These are phyloP conservation scores for Castanea sativa DNA, from an alignment of 306 rosid species.

Conservation along the genomic window DNA sequence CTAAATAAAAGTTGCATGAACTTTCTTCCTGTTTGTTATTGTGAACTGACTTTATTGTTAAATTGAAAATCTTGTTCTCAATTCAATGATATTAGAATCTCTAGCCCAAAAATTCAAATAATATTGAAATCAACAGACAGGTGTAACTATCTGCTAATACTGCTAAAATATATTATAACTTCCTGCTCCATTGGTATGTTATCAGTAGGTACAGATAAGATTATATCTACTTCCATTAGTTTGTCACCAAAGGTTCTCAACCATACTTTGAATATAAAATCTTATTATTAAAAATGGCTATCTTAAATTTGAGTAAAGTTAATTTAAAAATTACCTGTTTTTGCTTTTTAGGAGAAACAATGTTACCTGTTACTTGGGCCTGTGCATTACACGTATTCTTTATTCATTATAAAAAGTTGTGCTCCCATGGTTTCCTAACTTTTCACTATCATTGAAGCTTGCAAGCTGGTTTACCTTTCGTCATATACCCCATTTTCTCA, in stretches of 20 bases:
- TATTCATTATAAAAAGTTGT: slow-evolving; percentile 9
- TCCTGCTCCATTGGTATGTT: not conserved
- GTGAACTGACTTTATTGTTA: not conserved
- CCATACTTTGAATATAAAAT: not conserved
- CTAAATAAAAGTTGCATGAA: not conserved
- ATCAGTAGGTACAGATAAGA: not conserved
- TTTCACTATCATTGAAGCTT: slow-evolving; percentile 37
- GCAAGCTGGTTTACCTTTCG: slow-evolving; percentile 58
- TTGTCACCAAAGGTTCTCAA: not conserved
- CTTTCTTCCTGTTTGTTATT: not conserved
- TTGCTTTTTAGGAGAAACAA: not conserved
- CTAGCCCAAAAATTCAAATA: not conserved
- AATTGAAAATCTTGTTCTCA: not conserved
- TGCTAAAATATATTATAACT: not conserved
- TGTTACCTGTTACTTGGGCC: slow-evolving; percentile 1
- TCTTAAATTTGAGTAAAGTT: not conserved
- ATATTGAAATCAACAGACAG: not conserved
- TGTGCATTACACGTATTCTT: slow-evolving; percentile 6
- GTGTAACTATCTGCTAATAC: not conserved
- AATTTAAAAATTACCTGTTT: not conserved
- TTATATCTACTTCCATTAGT: not conserved
- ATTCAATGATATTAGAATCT: not conserved
- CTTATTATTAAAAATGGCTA: not conserved
- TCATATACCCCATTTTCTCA: slow-evolving; percentile 77
- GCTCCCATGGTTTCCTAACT: slow-evolving; percentile 32